These are phyloP conservation scores for Termitomyces sp. DNA, from an alignment of 768 basidiomycete species.

Conservation along the genomic window DNA sequence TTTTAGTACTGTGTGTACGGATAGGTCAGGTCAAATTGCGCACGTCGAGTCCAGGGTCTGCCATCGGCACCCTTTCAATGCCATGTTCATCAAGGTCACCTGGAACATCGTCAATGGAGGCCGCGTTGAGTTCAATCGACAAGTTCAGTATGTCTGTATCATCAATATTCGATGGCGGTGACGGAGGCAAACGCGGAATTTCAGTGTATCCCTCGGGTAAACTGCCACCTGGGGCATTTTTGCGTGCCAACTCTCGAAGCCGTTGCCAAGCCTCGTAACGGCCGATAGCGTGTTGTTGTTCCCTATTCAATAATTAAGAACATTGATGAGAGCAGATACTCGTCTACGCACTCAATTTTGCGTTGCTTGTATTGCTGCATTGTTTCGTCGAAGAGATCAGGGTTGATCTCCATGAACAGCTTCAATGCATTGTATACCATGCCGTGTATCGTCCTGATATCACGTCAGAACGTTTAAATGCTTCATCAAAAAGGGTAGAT, in stretches of 20 bases:
- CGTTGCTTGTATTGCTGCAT: slow-evolving; percentile 91
- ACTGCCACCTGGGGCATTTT: slow-evolving; percentile 62
- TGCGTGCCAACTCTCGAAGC: slow-evolving; percentile 69
- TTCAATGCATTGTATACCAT: slow-evolving; percentile 99
- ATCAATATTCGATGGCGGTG: slow-evolving; percentile 69
- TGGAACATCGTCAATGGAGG: slow-evolving; percentile 69
- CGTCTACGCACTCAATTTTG: slow-evolving; percentile 65
- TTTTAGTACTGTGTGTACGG: background rate
- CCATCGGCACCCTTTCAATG: slow-evolving; percentile 86
- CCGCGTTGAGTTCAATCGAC: slow-evolving; percentile 83
- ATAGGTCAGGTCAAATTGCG: slow-evolving; percentile 25
- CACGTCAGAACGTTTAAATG: background rate
- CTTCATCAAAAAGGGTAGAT: slow-evolving; percentile 4
- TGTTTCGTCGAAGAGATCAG: slow-evolving; percentile 89
- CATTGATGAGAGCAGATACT: background rate
- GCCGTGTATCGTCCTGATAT: slow-evolving; percentile 89
- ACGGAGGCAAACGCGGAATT: slow-evolving; percentile 66
- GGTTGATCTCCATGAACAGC: slow-evolving; percentile 98
- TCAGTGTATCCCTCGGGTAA: slow-evolving; percentile 69
- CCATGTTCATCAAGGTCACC: slow-evolving; percentile 75
- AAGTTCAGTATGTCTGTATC: slow-evolving; percentile 86
- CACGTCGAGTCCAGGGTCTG: slow-evolving; percentile 85
- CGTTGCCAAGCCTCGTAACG: slow-evolving; percentile 90
- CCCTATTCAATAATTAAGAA: slow-evolving; percentile 39
- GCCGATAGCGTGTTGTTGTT: slow-evolving; percentile 77